Evolutionary conservation across 768 basidiomycete genomes (phyloP).

Genomic region (Kwoniella europaea): DNA sequence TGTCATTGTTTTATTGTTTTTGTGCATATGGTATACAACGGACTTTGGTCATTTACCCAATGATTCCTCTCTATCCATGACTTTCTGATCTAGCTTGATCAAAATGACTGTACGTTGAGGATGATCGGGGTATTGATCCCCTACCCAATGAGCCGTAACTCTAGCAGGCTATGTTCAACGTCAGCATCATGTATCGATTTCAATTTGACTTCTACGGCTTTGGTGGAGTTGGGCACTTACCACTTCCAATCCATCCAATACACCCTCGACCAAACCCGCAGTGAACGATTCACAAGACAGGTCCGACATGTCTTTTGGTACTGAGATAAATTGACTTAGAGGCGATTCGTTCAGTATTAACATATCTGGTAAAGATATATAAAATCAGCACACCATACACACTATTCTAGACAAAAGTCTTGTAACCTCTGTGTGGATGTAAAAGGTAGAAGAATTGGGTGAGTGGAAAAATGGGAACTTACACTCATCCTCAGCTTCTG

Average conservation of each 20-base stretch:
- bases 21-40: neutral
- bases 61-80: conserved; percentile 91
- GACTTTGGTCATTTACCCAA: conserved; percentile 65
- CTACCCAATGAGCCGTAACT: conserved; percentile 93
- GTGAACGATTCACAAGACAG: conserved; percentile 97
- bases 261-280: conserved; percentile 96
- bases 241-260: conserved; percentile 89
- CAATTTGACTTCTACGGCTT: no score
- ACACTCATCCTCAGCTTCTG: conserved; percentile 97
- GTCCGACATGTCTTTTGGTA: conserved; percentile 90
- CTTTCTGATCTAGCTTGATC: conserved; percentile 91
- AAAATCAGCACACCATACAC: no score
- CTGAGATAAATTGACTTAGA: conserved; percentile 86
- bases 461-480: conserved; percentile 40
- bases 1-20: neutral
- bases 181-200: conserved; percentile 1
- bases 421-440: no score
- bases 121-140: conserved; percentile 67
- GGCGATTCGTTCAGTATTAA: conserved; percentile 95
- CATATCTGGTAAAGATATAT: conserved; percentile 71
- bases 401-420: no score
- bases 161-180: conserved; percentile 74
- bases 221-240: conserved; percentile 63
- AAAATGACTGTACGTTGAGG: conserved; percentile 92
- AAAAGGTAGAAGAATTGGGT: no score